Evolutionary conservation across 345 rosid species (phyloP).

Genomic region (Cardamine chenopodiifolia): DNA sequence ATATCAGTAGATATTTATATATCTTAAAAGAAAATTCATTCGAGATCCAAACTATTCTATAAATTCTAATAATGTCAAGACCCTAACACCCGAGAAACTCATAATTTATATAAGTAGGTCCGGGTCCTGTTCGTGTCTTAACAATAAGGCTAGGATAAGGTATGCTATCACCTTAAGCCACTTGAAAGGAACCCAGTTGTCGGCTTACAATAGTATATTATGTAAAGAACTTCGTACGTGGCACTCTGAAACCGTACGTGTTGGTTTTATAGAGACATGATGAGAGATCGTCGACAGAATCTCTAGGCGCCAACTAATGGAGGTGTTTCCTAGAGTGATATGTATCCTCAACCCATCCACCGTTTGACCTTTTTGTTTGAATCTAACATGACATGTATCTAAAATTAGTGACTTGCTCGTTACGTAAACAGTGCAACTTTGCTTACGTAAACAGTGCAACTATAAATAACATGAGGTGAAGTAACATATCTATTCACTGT

Average conservation of each 20-base stretch:
- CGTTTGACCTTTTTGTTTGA: conserved; percentile 1
- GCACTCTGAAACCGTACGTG: conserved; percentile 24
- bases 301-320: conserved; percentile 10
- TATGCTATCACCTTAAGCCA: background rate
- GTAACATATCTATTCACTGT: background rate
- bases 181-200: background rate
- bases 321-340: background rate
- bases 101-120: background rate
- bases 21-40: too few species aligned
- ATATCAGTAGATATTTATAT: too few species aligned
- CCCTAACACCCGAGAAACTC: too few species aligned
- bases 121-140: background rate
- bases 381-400: background rate
- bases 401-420: background rate
- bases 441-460: conserved; percentile 7
- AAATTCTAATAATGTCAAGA: too few species aligned
- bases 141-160: background rate
- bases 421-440: background rate
- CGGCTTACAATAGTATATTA: background rate
- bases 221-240: conserved; percentile 23
- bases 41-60: too few species aligned
- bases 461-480: too few species aligned
- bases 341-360: background rate
- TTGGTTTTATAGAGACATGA: conserved; percentile 7
- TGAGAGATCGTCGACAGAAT: background rate